Evolutionary conservation across 306 rosid species (phyloP), one percentile per base, ranked within the genome.

Genomic region (Casuarina equisetifolia): DNA sequence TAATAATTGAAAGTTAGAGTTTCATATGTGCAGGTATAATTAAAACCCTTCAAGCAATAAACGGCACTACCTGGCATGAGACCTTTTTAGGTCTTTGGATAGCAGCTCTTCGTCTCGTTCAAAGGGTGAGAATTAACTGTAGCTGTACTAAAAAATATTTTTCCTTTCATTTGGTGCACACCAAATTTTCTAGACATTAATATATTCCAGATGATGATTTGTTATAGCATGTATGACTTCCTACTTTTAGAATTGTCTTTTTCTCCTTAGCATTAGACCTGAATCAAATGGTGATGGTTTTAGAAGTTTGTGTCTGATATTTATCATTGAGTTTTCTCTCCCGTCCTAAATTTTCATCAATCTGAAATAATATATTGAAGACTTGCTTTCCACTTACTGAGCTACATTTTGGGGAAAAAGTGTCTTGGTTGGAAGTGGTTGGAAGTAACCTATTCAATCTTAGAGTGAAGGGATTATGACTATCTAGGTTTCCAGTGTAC

Each of bases 61-160:
- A 95, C 81, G 90, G 96, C 20, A 91, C 97, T 59, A 83, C 96
- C 80, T 95, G 99, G 99, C 93, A 91, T 85, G 97, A 92, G 74
- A 91, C 99, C 3, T 91, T 95, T 83, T 79, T 92, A 81, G 97
- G 94, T 70, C 97, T 95, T 80, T 95, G 99, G 99, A 84, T 95
- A 76, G 89, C 97, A 71, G 90, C 92, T 80, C 99, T 95, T 81
- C 94, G 97, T 76, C 91, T 92, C 73, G 89, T 91, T 86, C 99
- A 92, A 78, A 88, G 97, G 97, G 99, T 95, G 25, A 83, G 90
- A 85, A 72, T 77, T 75, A 69, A 69, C 75, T 67, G 59, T 82
- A 74, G 49, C 36, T 53, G 57, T 9, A 80, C 49, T 75, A 40
- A 46, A 35, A 35, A 20, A 4, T 59, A 1, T 58, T n/a, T 11